Conservation (phyloP, 805 yeast species). For the Teunomyces gatunensis region DNA sequence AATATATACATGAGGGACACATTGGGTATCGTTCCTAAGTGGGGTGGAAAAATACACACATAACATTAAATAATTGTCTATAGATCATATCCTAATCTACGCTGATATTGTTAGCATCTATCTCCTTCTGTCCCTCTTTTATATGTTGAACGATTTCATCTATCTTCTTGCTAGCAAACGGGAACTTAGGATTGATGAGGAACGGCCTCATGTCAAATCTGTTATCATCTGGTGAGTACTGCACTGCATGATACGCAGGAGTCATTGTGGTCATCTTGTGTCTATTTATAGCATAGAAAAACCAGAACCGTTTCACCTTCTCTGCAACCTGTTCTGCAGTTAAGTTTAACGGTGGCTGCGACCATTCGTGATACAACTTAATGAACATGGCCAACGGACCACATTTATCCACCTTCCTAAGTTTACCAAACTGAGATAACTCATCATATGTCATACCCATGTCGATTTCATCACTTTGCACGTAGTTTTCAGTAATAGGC, state of each 20-base stretch:
- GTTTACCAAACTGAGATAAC: slow-evolving; percentile 81
- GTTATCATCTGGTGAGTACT: slow-evolving; percentile 97
- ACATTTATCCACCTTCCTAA: slow-evolving; percentile 89
- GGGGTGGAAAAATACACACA: slow-evolving; percentile 24
- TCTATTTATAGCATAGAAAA: slow-evolving; percentile 90
- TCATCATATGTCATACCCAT: slow-evolving; percentile 99
- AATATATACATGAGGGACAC: slow-evolving; percentile 28
- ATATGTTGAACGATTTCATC: slow-evolving; percentile 68
- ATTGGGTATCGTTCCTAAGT: slow-evolving; percentile 32
- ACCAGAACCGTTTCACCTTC: slow-evolving; percentile 90
- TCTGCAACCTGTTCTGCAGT: slow-evolving; percentile 84
- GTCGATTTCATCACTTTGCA: slow-evolving; percentile 94
- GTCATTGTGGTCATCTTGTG: slow-evolving; percentile 98
- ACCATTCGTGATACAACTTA: slow-evolving; percentile 89
- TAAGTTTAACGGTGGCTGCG: slow-evolving; percentile 59
- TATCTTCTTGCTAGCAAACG: slow-evolving; percentile 87
- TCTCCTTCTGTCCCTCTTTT: slow-evolving; percentile 40
- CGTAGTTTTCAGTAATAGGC: slow-evolving; percentile 88
- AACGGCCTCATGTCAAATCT: slow-evolving; percentile 96
- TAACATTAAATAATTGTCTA: background rate
- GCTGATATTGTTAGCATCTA: slow-evolving; percentile 32
- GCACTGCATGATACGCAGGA: slow-evolving; percentile 97
- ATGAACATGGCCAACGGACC: slow-evolving; percentile 96
- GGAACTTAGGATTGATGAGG: slow-evolving; percentile 82
- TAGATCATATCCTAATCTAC: slow-evolving; percentile 38